A percentile compares a stretch with the other conserved stretches of the same genome.
phyloP scores from a whole-genome alignment of 371 early-diverging fungal species.

The Syncephalis plumigaleata region DNA sequence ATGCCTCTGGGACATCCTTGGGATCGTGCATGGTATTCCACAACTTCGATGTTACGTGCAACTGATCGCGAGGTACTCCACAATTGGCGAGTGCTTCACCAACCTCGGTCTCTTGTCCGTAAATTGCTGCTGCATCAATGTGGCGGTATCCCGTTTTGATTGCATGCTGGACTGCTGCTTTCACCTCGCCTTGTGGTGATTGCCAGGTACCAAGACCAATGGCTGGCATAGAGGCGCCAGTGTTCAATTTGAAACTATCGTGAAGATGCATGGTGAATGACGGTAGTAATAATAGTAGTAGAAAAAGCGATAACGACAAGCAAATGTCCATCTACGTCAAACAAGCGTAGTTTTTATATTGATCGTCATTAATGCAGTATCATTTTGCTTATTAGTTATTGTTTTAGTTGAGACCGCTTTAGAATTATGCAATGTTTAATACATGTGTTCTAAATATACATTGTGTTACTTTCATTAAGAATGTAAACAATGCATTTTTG shows the following conservation, averaged over 20 bases:
- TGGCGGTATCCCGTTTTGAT: slow-evolving; percentile 51
- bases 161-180: slow-evolving; percentile 33
- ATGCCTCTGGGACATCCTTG: slow-evolving; percentile 40
- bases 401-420: no score
- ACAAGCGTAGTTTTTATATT: no score
- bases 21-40: slow-evolving; percentile 71
- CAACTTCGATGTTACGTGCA: slow-evolving; percentile 83
- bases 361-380: no score
- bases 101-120: slow-evolving; percentile 74
- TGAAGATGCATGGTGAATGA: no score
- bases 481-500: no score
- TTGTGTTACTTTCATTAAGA: no score
- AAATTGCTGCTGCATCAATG: slow-evolving; percentile 46
- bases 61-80: slow-evolving; percentile 36
- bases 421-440: no score
- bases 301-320: no score
- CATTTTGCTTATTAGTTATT: no score
- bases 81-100: slow-evolving; percentile 49
- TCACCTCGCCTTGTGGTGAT: slow-evolving; percentile 20
- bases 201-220: slow-evolving; percentile 5
- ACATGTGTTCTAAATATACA: no score
- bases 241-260: neutral
- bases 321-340: no score
- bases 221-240: slow-evolving; percentile 2
- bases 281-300: no score